Evolutionary conservation across 305 asterid species (phyloP).

Genomic region (Withania somnifera): DNA sequence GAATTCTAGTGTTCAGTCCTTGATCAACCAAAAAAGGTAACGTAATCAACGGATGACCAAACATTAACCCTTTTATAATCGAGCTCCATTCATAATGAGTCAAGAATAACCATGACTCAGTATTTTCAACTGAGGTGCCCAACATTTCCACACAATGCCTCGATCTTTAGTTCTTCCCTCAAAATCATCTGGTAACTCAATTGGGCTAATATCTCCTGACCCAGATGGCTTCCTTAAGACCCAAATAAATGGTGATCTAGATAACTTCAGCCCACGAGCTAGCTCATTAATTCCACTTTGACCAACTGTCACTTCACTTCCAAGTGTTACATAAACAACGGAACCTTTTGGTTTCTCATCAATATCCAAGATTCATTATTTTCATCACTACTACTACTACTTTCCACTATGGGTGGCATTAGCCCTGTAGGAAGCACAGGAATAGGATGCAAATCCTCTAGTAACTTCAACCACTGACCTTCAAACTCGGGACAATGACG

Average conservation of each 20-base stretch:
- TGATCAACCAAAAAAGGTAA: constrained; percentile 11
- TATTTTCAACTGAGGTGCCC: constrained; percentile 16
- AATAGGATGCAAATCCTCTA: not conserved
- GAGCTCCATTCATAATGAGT: constrained; percentile 10
- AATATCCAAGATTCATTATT: constrained; percentile 9
- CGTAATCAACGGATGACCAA: constrained; percentile 11
- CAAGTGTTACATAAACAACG: constrained; percentile 26
- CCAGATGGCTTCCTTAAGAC: constrained; percentile 6
- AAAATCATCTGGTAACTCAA: not conserved
- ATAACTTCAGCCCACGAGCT: constrained; percentile 37
- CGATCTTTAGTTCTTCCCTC: not conserved
- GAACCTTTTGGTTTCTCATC: not conserved
- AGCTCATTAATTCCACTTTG: constrained; percentile 29
- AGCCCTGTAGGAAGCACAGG: constrained; percentile 22
- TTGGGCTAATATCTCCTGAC: not conserved
- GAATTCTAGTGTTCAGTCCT: constrained; percentile 15
- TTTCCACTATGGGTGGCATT: constrained; percentile 10
- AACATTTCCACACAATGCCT: constrained; percentile 7
- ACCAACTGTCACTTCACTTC: constrained; percentile 21
- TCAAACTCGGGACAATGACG: constrained; percentile 9
- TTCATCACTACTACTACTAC: rapidly evolving
- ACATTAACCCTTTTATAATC: not conserved
- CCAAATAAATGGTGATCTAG: constrained; percentile 40
- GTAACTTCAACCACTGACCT: constrained; percentile 6
- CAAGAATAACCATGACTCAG: constrained; percentile 12